Base-by-base conservation (phyloP, 1,139 yeast species). In the Pichia sp. region DNA sequence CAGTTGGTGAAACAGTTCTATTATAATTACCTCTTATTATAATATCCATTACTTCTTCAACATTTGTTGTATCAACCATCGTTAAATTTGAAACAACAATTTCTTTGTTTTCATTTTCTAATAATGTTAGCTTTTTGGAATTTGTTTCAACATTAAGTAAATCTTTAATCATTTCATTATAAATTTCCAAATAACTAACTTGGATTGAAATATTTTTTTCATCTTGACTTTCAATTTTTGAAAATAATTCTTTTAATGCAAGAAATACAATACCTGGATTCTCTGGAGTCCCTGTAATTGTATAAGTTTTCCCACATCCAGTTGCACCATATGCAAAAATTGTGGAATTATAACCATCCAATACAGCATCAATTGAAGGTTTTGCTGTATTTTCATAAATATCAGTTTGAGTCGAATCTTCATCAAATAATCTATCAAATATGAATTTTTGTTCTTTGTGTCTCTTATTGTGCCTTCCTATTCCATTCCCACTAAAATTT, bases 291-390 rank as follows among this genome's bases (percentile, higher is more conserved):
- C 97, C 96, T 63, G 82, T 76, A 35, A 90, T 86, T 0, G 97
- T 90, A 60, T 84, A 89, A 0, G 97, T 89, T 61, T 90, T 90
- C n/a, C 98, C 98, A 63, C 97, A 92, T 0, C 98, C 98, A 0
- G 98, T 89, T 27, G 96, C 96, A 3, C 98, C 98, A 61, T 92
- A 92, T 1, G 98, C 97, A 68, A 92, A 92, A 0, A 90, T 89
- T 0, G 97, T 89, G 6, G 95, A 83, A 62, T 90, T 87, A 62
- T 70, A 87, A 0, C 97, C 97, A 52, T 85, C 95, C 39, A 90
- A 62, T 0, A 87, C 80, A 37, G 83, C 76, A 51, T 82, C 89
- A 8, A 90, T 66, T 39, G 87, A 66, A 0, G 95, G 92, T 42
- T 73, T 68, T 0, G 95, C 79, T 0, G 96, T 86, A 37, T 66